Conservation (phyloP, 1,139 yeast genomes). For the Hanseniaspora uvarum region DNA sequence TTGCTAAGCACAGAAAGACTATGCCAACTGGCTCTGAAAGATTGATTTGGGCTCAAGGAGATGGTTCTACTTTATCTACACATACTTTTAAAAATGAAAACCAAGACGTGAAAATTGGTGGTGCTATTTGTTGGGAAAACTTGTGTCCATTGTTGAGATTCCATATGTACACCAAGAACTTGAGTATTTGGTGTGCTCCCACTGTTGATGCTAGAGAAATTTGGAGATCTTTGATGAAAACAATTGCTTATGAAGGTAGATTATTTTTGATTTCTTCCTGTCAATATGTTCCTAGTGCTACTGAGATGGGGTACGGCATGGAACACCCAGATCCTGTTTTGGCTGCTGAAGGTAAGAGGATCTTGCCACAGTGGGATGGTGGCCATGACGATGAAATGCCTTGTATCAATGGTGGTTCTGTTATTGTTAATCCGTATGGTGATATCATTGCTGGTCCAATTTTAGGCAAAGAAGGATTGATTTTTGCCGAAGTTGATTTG, state of each 20-base stretch:
- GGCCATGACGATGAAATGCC: conserved; percentile 21
- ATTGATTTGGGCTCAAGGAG: conserved; percentile 37
- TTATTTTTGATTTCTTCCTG: conserved; percentile 32
- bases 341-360: conserved; percentile 19
- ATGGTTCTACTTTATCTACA: conserved; percentile 35
- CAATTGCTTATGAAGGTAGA: conserved; percentile 34
- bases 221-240: conserved; percentile 33
- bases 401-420: conserved; percentile 35
- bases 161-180: conserved; percentile 35
- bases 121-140: conserved; percentile 39
- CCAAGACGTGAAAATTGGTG: conserved; percentile 33
- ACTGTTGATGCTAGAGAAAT: conserved; percentile 35
- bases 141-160: conserved; percentile 33
- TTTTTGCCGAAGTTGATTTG: conserved; percentile 33
- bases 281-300: conserved; percentile 28
- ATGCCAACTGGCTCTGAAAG: conserved; percentile 37
- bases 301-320: conserved; percentile 22
- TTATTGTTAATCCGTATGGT: conserved; percentile 35
- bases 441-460: conserved; percentile 37
- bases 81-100: conserved; percentile 24
- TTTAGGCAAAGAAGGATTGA: conserved; percentile 33
- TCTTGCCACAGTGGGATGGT: conserved; percentile 22
- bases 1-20: conserved; percentile 36
- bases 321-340: conserved; percentile 20
- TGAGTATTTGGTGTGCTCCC: conserved; percentile 36